phyloP scores from a whole-genome alignment of 2,329 filamentous ascomycete genomes.

The Aspergillus ustus region DNA sequence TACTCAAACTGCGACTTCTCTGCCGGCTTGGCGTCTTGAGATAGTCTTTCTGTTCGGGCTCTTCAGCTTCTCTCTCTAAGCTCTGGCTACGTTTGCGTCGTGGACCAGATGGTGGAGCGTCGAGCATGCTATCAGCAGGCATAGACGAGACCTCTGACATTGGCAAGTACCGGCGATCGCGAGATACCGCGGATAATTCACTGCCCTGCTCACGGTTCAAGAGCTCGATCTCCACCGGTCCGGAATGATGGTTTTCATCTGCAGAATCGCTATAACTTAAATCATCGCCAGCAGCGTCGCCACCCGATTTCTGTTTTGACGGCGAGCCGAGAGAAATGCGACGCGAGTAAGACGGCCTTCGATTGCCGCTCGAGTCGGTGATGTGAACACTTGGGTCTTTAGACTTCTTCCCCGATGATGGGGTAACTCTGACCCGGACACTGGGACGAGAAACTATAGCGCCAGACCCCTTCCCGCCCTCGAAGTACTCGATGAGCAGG shows the following conservation, averaged over 20 bases:
- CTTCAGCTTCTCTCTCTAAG: constrained; percentile 45
- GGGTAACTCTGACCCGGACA: constrained; percentile 79
- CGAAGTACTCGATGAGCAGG: constrained; percentile 92
- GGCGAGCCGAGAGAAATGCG: constrained; percentile 65
- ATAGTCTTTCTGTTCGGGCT: constrained; percentile 46
- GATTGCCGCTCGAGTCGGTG: constrained; percentile 75
- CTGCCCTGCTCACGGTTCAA: constrained; percentile 67
- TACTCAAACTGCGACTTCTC: constrained; percentile 67
- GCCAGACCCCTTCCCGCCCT: constrained; percentile 68
- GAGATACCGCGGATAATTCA: constrained; percentile 66
- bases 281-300: constrained; percentile 58
- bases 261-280: constrained; percentile 73
- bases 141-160: constrained; percentile 87
- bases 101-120: constrained; percentile 55
- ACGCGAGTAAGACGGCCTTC: constrained; percentile 71
- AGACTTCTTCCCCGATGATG: constrained; percentile 65
- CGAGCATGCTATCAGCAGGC: constrained; percentile 73
- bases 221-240: constrained; percentile 87
- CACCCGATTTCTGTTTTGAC: constrained; percentile 42
- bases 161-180: constrained; percentile 67
- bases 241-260: constrained; percentile 76
- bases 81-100: constrained; percentile 57
- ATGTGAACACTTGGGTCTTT: constrained; percentile 71
- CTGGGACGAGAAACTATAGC: constrained; percentile 73
- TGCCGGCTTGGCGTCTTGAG: constrained; percentile 64